A percentile compares a stretch with the other conserved stretches of the same genome.
These are phyloP conservation scores for Vicia villosa DNA, from an alignment of 306 rosid genomes.

Conservation along the genomic window DNA sequence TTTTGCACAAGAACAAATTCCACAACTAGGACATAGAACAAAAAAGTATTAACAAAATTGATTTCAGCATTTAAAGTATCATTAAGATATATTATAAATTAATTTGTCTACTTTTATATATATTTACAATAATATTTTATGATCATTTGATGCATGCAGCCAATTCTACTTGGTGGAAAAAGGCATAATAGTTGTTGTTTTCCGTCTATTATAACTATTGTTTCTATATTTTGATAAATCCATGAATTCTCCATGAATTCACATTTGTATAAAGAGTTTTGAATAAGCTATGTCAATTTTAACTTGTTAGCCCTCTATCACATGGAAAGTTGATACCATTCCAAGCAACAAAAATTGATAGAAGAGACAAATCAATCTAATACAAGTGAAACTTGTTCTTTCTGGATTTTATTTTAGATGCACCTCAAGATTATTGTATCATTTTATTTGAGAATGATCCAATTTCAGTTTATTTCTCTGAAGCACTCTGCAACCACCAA, in stretches of 20 bases:
- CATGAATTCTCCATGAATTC: slow-evolving; percentile 22
- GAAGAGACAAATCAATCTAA: slow-evolving; percentile 10
- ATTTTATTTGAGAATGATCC: too few species aligned
- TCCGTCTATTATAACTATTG: not conserved
- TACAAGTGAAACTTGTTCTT: too few species aligned
- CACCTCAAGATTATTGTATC: slow-evolving; percentile 24
- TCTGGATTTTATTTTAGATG: slow-evolving; percentile 21
- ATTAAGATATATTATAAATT: not conserved
- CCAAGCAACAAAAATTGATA: not conserved
- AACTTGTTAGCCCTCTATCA: slow-evolving; percentile 10
- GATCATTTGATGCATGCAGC: not conserved
- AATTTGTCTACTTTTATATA: too few species aligned
- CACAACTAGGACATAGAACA: slow-evolving; percentile 47
- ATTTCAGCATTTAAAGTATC: not conserved
- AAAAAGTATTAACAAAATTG: not conserved
- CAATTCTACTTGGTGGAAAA: not conserved
- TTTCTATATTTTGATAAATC: not conserved
- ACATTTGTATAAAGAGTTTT: slow-evolving; percentile 2
- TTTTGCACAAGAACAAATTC: slow-evolving; percentile 84
- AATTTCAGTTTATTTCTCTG: too few species aligned
- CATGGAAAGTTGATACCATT: slow-evolving; percentile 6
- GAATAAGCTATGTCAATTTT: not conserved
- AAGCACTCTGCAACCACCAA: too few species aligned
- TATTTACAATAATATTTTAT: not conserved
- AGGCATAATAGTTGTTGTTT: not conserved